Evolutionary conservation across 2,329 filamentous ascomycete genomes (phyloP).

Genomic region (Epicoccum sorghinum): DNA sequence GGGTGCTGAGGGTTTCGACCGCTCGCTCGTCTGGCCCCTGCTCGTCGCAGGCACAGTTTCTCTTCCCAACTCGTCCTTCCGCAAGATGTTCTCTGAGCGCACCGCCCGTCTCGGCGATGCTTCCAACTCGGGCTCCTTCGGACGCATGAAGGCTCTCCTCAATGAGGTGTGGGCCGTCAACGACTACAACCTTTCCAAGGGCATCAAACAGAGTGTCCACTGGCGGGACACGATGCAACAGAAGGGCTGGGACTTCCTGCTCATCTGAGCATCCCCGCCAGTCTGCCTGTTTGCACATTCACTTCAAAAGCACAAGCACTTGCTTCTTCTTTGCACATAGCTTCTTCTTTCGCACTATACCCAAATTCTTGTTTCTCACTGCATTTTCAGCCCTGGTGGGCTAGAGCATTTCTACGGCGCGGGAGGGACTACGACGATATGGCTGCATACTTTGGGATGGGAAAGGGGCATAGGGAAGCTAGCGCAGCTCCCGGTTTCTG

Average conservation of each 20-base stretch:
- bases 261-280: constrained; percentile 66
- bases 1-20: constrained; percentile 83
- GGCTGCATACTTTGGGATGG: constrained; percentile 7
- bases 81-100: constrained; percentile 77
- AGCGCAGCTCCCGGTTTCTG: constrained; percentile 43
- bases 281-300: constrained; percentile 39
- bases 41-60: constrained; percentile 85
- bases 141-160: constrained; percentile 78
- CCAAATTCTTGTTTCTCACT: constrained; percentile 47
- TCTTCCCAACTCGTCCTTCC: constrained; percentile 74
- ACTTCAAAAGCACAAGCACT: constrained; percentile 27
- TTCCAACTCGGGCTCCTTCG: constrained; percentile 83
- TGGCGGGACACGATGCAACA: constrained; percentile 94
- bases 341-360: constrained; percentile 47
- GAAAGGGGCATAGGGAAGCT: constrained; percentile 37
- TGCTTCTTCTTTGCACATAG: constrained; percentile 46
- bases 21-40: constrained; percentile 90
- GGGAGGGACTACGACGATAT: constrained; percentile 24
- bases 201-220: constrained; percentile 72
- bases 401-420: constrained; percentile 32
- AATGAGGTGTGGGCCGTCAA: constrained; percentile 81
- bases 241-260: constrained; percentile 90
- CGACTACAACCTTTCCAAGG: constrained; percentile 64
- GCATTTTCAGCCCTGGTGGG: constrained; percentile 30
- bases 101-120: constrained; percentile 75